phyloP scores from a whole-genome alignment of 164 flowering plant species.

The Chloranthus sessilifolius region DNA sequence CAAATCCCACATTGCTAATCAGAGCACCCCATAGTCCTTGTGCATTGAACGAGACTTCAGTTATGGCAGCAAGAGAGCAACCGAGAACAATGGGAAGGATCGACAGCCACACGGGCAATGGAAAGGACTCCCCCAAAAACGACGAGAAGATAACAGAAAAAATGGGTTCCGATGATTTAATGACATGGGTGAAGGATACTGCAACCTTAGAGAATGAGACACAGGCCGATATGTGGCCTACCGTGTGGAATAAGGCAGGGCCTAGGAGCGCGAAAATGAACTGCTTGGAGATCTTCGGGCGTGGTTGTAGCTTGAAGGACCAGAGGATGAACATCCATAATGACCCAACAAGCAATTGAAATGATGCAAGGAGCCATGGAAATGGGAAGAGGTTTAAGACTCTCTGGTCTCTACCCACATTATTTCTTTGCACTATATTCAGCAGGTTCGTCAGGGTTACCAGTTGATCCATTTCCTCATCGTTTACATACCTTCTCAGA shows the following conservation, averaged over 20 bases:
- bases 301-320: constrained; percentile 64
- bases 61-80: constrained; percentile 76
- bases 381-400: constrained; percentile 67
- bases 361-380: constrained; percentile 87
- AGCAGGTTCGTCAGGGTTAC: no score
- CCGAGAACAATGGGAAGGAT: constrained; percentile 81
- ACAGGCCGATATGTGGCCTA: constrained; percentile 89
- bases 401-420: no score
- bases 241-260: constrained; percentile 81
- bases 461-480: no score
- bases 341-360: constrained; percentile 77
- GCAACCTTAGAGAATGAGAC: constrained; percentile 92
- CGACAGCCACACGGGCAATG: constrained; percentile 73
- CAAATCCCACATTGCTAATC: constrained; percentile 88
- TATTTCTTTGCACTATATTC: no score
- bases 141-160: constrained; percentile 77
- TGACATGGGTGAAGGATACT: constrained; percentile 94
- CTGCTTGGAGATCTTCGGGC: constrained; percentile 63
- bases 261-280: constrained; percentile 79
- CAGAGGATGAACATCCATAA: constrained; percentile 79
- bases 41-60: constrained; percentile 79
- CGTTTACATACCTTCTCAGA: no score
- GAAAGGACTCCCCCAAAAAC: constrained; percentile 68
- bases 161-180: constrained; percentile 85
- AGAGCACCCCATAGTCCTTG: constrained; percentile 84